phyloP scores from a whole-genome alignment of 1,284 basidiomycete genomes.

The Mycosarcoma maydis region DNA sequence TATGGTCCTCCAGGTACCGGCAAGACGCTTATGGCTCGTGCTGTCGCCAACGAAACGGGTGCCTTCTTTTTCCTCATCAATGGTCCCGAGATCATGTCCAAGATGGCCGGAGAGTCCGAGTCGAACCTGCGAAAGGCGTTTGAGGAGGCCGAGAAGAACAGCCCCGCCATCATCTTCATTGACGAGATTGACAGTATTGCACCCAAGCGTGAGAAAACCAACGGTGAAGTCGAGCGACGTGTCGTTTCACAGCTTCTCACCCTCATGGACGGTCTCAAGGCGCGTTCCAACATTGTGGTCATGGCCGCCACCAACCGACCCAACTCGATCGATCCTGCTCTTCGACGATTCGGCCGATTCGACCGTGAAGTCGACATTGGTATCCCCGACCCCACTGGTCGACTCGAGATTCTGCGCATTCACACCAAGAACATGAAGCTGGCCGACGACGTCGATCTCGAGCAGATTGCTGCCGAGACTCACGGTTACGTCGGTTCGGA shows the following conservation, averaged over 20 bases:
- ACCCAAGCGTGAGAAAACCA: conserved; percentile 99
- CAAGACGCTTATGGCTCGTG: conserved; percentile 84
- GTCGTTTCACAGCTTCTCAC: conserved; percentile 98
- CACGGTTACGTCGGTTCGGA: conserved; percentile 99
- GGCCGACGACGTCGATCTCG: conserved; percentile 95
- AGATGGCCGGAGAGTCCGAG: conserved; percentile 98
- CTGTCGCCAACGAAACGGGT: conserved; percentile 98
- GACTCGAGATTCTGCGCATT: conserved; percentile 96
- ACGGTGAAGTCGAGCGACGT: conserved; percentile 98
- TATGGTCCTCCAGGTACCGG: conserved; percentile 67
- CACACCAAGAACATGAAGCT: conserved; percentile 99
- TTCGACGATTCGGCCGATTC: conserved; percentile 97
- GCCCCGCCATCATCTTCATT: conserved; percentile 99
- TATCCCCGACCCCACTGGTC: conserved; percentile 97
- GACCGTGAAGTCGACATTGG: conserved; percentile 99
- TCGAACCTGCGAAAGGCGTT: conserved; percentile 97
- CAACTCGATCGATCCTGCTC: conserved; percentile 98
- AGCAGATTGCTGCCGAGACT: conserved; percentile 96
- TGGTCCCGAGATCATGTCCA: conserved; percentile 99
- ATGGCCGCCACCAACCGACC: conserved; percentile 99
- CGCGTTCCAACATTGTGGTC: conserved; percentile 97
- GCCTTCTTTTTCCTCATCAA: conserved; percentile 99
- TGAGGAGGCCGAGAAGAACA: conserved; percentile 99
- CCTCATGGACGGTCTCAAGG: conserved; percentile 98
- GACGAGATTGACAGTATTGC: conserved; percentile 99